Conservation (phyloP, 2,329 filamentous ascomycete genomes). For the Diplodia corticola region DNA sequence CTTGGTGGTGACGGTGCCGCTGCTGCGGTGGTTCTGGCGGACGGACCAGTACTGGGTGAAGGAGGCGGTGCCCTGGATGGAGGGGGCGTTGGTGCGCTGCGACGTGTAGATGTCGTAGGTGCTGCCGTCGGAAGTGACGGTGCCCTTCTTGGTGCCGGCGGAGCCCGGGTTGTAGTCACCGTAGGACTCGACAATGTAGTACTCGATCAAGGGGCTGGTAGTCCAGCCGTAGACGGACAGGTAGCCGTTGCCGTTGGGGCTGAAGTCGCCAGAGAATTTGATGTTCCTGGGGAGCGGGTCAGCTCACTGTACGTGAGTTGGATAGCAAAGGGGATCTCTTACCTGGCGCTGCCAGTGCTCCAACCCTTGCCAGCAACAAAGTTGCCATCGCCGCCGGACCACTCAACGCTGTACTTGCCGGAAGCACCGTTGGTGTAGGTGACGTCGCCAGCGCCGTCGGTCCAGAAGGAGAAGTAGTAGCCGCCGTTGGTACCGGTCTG, state of each 20-base stretch:
- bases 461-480: slow-evolving; percentile 64
- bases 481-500: slow-evolving; percentile 56
- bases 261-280: slow-evolving; percentile 52
- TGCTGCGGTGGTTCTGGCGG: slow-evolving; percentile 50
- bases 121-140: slow-evolving; percentile 53
- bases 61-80: slow-evolving; percentile 56
- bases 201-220: slow-evolving; percentile 55
- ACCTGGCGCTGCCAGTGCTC: slow-evolving; percentile 55
- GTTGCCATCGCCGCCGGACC: slow-evolving; percentile 53
- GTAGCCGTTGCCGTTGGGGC: slow-evolving; percentile 53
- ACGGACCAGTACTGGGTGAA: slow-evolving; percentile 59
- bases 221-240: slow-evolving; percentile 62
- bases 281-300: slow-evolving; percentile 45
- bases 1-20: slow-evolving; percentile 52
- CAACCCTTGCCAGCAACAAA: slow-evolving; percentile 62
- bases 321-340: slow-evolving; percentile 27
- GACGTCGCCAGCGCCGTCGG: slow-evolving; percentile 52
- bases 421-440: slow-evolving; percentile 57
- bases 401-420: slow-evolving; percentile 53
- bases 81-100: slow-evolving; percentile 53
- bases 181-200: slow-evolving; percentile 59
- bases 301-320: neutral
- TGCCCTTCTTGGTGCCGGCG: slow-evolving; percentile 51
- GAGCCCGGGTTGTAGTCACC: slow-evolving; percentile 53
- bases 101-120: slow-evolving; percentile 55